Evolutionary conservation across 192 early-diverging fungal genomes (phyloP).

Genomic region (Oehlia diaphana): DNA sequence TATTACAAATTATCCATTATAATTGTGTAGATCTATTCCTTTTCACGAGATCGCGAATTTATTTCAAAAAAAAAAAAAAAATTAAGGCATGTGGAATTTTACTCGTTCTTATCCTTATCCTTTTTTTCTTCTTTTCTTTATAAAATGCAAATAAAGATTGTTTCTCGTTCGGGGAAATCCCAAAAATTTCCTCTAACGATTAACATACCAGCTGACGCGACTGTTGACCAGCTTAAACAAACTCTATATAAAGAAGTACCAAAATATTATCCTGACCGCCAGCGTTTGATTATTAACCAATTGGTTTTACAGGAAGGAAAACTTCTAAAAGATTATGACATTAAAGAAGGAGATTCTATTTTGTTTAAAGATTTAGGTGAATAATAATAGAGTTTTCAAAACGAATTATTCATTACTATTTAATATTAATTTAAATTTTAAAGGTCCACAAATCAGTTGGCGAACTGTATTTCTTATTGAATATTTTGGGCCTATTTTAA

Average conservation of each 20-base stretch:
- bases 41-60: too few species aligned
- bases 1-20: too few species aligned
- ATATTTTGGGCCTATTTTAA: conserved; percentile 85
- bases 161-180: conserved; percentile 44
- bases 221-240: conserved; percentile 67
- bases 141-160: conserved; percentile 55
- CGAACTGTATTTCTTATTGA: conserved; percentile 91
- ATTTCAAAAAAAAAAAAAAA: too few species aligned
- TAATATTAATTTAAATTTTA: neutral
- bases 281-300: conserved; percentile 73
- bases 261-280: conserved; percentile 73
- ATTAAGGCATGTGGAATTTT: too few species aligned
- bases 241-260: conserved; percentile 67
- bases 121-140: neutral
- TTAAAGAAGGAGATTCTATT: conserved; percentile 65
- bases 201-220: conserved; percentile 60
- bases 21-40: too few species aligned
- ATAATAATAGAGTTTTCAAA: neutral
- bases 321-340: conserved; percentile 57
- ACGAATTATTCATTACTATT: neutral
- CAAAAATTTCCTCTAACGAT: conserved; percentile 56
- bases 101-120: too few species aligned
- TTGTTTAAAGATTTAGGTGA: conserved; percentile 69
- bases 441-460: conserved; percentile 92
- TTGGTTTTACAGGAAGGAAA: conserved; percentile 54